Base-by-base conservation (phyloP, 768 basidiomycete species). In the Sporobolomyces pararoseus region DNA sequence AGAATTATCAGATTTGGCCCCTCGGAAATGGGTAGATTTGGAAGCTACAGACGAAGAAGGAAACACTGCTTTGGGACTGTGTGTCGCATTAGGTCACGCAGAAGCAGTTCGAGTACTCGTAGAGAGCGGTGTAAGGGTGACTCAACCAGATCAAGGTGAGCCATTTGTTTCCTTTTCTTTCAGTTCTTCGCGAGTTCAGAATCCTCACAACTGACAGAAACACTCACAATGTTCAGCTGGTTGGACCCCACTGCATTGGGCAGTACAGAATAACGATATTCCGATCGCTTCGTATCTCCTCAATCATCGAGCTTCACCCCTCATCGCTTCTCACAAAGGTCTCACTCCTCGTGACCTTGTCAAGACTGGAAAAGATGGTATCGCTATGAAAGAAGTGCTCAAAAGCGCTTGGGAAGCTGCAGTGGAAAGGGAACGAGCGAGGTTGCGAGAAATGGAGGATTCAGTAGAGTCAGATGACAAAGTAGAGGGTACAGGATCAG, bases 201-300 rank as follows among this genome's bases (percentile, higher is more conserved):
- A n/a, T n/a, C n/a, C n/a, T n/a, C n/a, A n/a, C n/a, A n/a, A n/a
- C n/a, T n/a, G n/a, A n/a, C n/a, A n/a, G n/a, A n/a, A n/a, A n/a
- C n/a, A n/a, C n/a, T n/a, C n/a, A n/a, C n/a, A n/a, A n/a, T 34
- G 51, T 52, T 25, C 75, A 96, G 93, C 86, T 69, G 94, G 95
- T 39, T 98, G 96, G 96, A 92, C 91, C 14, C 87, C 94, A 4
- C 83, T 99, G 17, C 95, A 97, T 76, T 88, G 95, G 81, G 91
- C 95, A 12, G 89, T 89, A 12, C 80, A 98, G 60, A 82, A 90
- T 44, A 87, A 91, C 17, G 92, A 95, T 37, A 90, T 94, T 4
- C 93, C 93, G 3, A 82, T 98, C 27, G 85, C 98, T 27, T 91
- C 93, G 0, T 88, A 91, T 82, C 83, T 99, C 29, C 87, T 98